Evolutionary conservation across 495 filamentous ascomycete species (phyloP), one percentile per base, ranked within the genome.

Genomic region (Podospora tetraspora): DNA sequence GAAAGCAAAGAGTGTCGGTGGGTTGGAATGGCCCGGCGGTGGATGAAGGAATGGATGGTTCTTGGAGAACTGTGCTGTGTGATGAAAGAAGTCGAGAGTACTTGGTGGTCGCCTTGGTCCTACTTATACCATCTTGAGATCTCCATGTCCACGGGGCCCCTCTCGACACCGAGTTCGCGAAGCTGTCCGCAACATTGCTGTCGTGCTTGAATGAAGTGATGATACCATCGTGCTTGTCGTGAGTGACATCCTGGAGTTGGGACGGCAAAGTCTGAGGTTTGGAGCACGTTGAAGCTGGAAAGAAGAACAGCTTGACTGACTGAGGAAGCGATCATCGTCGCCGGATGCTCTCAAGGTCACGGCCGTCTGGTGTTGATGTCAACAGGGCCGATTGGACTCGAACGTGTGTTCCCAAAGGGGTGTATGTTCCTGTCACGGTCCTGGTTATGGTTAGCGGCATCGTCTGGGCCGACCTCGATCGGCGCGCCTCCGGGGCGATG

Each of bases 201-300:
- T 70, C 71, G 71, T 69, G 70, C 63, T 72, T 61, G 52, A 63
- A 34, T 21, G 58, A 67, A 37, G 43, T 25, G 59, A 73, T 73
- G 71, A 67, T 73, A 56, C 67, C 71, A 73, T 73, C 52, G 16
- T 23, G 56, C 59, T 25, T 30, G 25, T 32, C 59, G 59, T 52
- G 59, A 60, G 57, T 34, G 56, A 16, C 22, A 66, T 58, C 23
- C 7, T n/a, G 19, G 19, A 9, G 43, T 9, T n/a, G 43, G n/a
- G 43, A 52, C 1, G 37, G 43, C 6, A 52, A 52, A n/a, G 43
- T 52, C 16, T n/a, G 6, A 0, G 19, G 43, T 52, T 52, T 52
- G 43, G 43, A 16, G 29, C 16, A 19, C n/a, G 22, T 59, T 61
- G 19, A 52, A 25, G 29, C 65, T 43, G 13, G 34, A 43, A 43